Percentiles rank a stretch among this genome's conserved stretches.
phyloP scores from a whole-genome alignment of 2,329 filamentous ascomycete species.

The Stemphylium lycopersici region DNA sequence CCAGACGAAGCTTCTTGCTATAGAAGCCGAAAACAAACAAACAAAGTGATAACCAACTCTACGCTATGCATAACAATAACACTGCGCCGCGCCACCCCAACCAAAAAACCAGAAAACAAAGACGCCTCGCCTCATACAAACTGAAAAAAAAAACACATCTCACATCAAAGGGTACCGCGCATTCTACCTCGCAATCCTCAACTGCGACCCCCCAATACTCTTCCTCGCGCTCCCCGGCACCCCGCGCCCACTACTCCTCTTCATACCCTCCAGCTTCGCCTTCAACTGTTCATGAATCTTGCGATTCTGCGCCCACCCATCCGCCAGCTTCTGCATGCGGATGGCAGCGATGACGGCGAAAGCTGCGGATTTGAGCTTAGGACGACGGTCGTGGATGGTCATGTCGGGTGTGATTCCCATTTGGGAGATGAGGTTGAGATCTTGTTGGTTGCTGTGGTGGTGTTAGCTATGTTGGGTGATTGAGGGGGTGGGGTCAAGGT shows the following conservation, averaged over 20 bases:
- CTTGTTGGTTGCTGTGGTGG: conserved; percentile 80
- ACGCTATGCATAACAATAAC: conserved; percentile 32
- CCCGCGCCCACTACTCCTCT: conserved; percentile 32
- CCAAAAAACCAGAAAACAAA: conserved; percentile 45
- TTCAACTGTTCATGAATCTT: conserved; percentile 56
- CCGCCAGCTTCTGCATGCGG: conserved; percentile 58
- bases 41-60: conserved; percentile 8
- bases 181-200: conserved; percentile 26
- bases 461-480: conserved; percentile 7
- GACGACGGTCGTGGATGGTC: conserved; percentile 53
- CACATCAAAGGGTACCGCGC: neutral
- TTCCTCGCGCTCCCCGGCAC: conserved; percentile 50
- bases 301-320: conserved; percentile 58
- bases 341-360: conserved; percentile 57
- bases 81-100: neutral
- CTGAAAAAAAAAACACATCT: neutral
- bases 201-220: conserved; percentile 53
- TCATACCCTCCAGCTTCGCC: conserved; percentile 56
- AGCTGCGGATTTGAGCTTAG: conserved; percentile 56
- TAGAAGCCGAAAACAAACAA: too few relatives aligned
- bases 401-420: conserved; percentile 72
- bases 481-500: neutral
- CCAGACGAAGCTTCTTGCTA: too few relatives aligned
- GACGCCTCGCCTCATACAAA: conserved; percentile 1
- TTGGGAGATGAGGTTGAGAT: conserved; percentile 81